Evolutionary conservation across 2,329 filamentous ascomycete species (phyloP), one percentile per base, ranked within the genome.

Genomic region (Lasiodiplodia hormozganensis): DNA sequence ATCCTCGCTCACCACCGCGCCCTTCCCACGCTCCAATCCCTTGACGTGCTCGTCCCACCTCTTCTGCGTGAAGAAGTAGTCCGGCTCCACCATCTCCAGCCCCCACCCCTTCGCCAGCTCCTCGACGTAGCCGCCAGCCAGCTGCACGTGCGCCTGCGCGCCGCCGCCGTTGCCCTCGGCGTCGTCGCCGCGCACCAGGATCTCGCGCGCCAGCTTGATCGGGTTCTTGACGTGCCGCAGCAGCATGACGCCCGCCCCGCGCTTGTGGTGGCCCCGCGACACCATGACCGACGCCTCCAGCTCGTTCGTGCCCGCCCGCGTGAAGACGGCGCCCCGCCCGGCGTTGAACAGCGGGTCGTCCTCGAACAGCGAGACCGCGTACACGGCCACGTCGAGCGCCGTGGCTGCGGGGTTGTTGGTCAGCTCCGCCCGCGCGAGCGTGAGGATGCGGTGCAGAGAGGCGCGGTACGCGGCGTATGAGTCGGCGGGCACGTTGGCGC

Each of bases 251-350:
- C 92, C 92, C 0, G 92, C 91, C 18, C 89, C 93, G 43, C 92
- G 87, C 83, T 97, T 97, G 51, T 88, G 86, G 68, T 84, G 83
- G 0, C 90, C 91, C 34, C 85, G 85, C 2, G 90, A 92, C 0
- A 96, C 91, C 93, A 97, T 97, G 64, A 97, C 87, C 10, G 89
- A 92, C 1, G 92, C 92, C 80, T 97, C 94, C 70, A 97, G 89
- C 81, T 97, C 92, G 77, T 94, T 94, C 70, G 89, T 86, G 21
- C 94, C 94, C 72, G 91, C 89, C 62, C 90, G 88, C 0, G 93
- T 97, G 79, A 96, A 97, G 23, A 97, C 93, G 62, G 93, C 92
- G 65, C 94, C 94, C 74, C 89, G 90, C 8, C 89, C 93, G 68
- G 89, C 89, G 81, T 97, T 97, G 85, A 96, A 64, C 14, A 64